Evolutionary conservation across 768 basidiomycete genomes (phyloP), one percentile per base, ranked within the genome.

Genomic region (Pleurotus tuoliensis): DNA sequence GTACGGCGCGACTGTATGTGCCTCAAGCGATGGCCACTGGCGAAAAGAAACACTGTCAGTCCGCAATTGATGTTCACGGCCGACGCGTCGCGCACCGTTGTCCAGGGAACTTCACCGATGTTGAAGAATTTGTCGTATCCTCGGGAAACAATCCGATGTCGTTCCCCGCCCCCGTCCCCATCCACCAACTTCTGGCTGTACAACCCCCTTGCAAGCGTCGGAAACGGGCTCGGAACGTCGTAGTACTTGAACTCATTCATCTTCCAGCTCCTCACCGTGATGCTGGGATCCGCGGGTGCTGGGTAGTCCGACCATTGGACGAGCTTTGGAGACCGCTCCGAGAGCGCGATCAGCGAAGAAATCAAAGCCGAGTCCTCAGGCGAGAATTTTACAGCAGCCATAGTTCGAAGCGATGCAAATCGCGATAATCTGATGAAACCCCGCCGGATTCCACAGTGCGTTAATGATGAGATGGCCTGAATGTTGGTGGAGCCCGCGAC

Each of bases 51-150:
- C 4, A 34, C 8, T 34, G 30, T 34, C 30, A 34, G 30, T 9
- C 0, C 30, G 8, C 30, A 11, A 11, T 34, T 0, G 11, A 11
- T 8, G 4, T 34, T 11, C 30, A 34, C 11, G 30, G 11, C 30
- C 9, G 30, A 34, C 30, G 30, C 30, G 30, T 34, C 9, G 75
- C 90, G 63, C 66, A 96, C 96, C 56, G 86, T 85, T 0, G 89
- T 95, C 94, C 95, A 98, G 2, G 88, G 91, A 4, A 98, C 93
- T 69, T 99, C 97, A 3, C 87, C 92, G 27, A 97, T 92, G 67
- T 97, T 98, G 78, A 98, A 98, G 72, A 99, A 98, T 75, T 99
- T 99, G 76, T 98, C 97, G 67, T 99, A 98, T 0, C 96, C 97
- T 46, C 97, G 76, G 0, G 82, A 88, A 1, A 97, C 85, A 56